A percentile compares a stretch with the other conserved stretches of the same genome.
Evolutionary conservation across 106 monocot genomes (phyloP).

Genomic region (Dioscorea alata): DNA sequence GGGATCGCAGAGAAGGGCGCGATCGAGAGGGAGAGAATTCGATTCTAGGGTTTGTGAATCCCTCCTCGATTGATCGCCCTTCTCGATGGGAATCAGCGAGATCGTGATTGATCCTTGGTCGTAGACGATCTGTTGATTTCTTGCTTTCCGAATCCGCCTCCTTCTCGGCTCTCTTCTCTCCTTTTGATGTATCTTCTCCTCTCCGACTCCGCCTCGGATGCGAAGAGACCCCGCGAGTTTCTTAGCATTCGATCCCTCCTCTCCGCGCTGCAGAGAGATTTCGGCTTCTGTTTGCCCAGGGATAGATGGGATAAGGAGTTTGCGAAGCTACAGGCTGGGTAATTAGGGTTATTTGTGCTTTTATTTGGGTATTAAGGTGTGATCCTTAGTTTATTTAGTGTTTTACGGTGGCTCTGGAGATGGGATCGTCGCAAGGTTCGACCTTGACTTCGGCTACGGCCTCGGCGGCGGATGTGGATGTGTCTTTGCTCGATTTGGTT

Average conservation of each 20-base stretch:
- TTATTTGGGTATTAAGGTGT: conserved; percentile 4
- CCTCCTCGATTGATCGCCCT: not conserved
- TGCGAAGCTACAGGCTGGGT: conserved; percentile 32
- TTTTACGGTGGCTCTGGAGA: not conserved
- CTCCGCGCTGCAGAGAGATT: not conserved
- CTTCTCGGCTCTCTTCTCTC: not conserved
- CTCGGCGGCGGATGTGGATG: conserved; percentile 40
- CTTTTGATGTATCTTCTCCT: conserved; percentile 36
- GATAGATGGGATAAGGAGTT: conserved; percentile 64
- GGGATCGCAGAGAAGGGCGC: not conserved
- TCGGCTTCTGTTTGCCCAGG: conserved; percentile 24
- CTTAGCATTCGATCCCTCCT: conserved; percentile 1
- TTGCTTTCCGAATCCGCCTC: not conserved
- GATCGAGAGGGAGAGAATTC: not conserved
- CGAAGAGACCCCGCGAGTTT: conserved; percentile 23
- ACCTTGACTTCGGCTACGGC: conserved; percentile 26
- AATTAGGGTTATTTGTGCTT: not conserved
- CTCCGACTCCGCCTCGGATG: conserved; percentile 18
- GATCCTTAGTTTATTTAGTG: not conserved
- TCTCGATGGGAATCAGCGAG: conserved; percentile 1
- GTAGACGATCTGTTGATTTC: not conserved
- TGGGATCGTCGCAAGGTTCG: conserved; percentile 53
- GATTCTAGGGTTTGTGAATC: no score
- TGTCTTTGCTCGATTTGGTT: conserved; percentile 34
- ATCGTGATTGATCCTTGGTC: conserved; percentile 8